Evolutionary conservation across 306 rosid genomes (phyloP), one percentile per base, ranked within the genome.

Genomic region (Malus sieversii): DNA sequence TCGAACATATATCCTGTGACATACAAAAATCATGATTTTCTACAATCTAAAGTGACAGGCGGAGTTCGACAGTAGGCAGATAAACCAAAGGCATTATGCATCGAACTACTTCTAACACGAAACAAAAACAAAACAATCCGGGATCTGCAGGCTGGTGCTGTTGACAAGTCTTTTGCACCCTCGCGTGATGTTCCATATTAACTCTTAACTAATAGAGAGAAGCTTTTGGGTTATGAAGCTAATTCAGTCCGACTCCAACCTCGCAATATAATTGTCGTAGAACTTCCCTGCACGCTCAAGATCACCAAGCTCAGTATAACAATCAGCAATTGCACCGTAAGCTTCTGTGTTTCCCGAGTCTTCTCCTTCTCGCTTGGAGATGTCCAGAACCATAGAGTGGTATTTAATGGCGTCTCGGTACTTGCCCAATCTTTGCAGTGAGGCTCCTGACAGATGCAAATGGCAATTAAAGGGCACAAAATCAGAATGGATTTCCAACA

Each of bases 241-340:
- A 14, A 72, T 81, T 61, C 85, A 92, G 62, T 95, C 99, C 40
- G 82, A 79, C 85, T 96, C 98, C 86, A 95, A 59, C 83, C 90
- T 84, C 45, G 93, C 82, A 86, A 95, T 95, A 68, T 92, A 92
- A 52, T 80, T 70, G 82, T 92, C 98, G 75, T 92, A 92, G 85
- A 75, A 92, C 38, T 84, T 82, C 23, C 89, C 97, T 25, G 98
- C 98, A 42, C 82, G 87, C 75, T 95, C 98, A 68, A 95, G 98
- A 67, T 95, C 97, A 76, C 98, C 98, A 75, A 95, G 91, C 81
- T 95, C 98, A 14, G 98, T 92, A 80, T 90, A 94, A 80, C 98
- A 94, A 72, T 94, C 98, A 65, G 99, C 99, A 75, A 92, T 95
- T 30, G 99, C 99, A 40, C 99, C 99, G 68, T 83, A 92, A 35